Conservation (phyloP, 345 rosid species). For the thale cress (Arabidopsis thaliana) region DNA sequence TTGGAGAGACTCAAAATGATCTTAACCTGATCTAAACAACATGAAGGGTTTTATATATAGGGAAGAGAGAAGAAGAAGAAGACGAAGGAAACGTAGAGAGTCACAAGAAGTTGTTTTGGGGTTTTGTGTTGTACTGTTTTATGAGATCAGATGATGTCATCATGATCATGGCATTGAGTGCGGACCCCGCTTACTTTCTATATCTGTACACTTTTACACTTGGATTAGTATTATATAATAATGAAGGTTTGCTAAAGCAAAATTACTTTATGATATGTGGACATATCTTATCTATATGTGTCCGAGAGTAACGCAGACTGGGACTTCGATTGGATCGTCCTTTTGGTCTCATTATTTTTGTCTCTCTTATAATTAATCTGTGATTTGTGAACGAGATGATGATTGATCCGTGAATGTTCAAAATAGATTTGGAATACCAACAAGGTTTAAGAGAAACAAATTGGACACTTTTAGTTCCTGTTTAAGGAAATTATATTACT, state of each 20-base stretch:
- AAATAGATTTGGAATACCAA: not conserved
- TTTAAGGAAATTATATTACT: not conserved
- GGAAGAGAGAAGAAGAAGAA: conserved; percentile 28
- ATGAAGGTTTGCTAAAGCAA: not conserved
- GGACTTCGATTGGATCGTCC: conserved; percentile 15
- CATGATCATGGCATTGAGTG: conserved; percentile 32
- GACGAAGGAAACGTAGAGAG: conserved; percentile 37
- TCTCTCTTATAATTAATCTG: not conserved
- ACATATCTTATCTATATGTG: conserved; percentile 28
- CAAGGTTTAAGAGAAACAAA: not conserved
- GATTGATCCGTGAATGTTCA: not conserved
- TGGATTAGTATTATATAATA: not conserved
- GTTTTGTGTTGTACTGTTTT: conserved; percentile 32
- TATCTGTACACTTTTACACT: conserved; percentile 18
- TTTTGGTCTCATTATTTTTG: not conserved
- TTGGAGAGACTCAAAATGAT: not conserved
- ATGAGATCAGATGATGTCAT: conserved; percentile 41
- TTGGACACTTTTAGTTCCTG: not conserved
- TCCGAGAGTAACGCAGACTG: conserved; percentile 22
- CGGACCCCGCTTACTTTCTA: conserved; percentile 29
- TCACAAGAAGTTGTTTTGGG: conserved; percentile 30
- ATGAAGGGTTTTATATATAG: conserved; percentile 26
- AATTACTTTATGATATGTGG: not conserved
- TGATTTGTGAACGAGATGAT: not conserved
- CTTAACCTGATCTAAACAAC: not conserved